Conservation (phyloP, 345 rosid genomes). For the Linum usitatissimum region DNA sequence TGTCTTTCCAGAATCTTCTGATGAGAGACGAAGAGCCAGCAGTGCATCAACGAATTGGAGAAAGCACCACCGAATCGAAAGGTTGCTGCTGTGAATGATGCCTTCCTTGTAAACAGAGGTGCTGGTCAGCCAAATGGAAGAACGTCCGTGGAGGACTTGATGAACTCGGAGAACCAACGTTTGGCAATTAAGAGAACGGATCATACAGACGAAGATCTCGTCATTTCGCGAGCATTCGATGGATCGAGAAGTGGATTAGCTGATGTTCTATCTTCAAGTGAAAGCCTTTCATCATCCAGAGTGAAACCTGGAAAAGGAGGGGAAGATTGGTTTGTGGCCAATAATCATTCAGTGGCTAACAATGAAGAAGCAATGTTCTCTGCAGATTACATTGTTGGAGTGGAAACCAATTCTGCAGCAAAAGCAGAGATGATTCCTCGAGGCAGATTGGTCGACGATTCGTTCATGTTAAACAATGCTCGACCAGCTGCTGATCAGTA, state of each 20-base stretch:
- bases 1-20: slow-evolving; percentile 55
- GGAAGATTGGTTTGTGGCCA: slow-evolving; percentile 50
- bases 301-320: slow-evolving; percentile 40
- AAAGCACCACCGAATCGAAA: slow-evolving; percentile 22
- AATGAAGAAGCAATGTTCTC: slow-evolving; percentile 29
- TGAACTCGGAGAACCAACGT: slow-evolving; percentile 30
- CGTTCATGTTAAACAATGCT: slow-evolving; percentile 57
- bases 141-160: slow-evolving; percentile 34
- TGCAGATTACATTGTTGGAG: slow-evolving; percentile 22
- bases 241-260: slow-evolving; percentile 24
- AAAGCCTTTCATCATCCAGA: slow-evolving; percentile 25
- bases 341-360: slow-evolving; percentile 15
- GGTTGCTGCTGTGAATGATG: slow-evolving; percentile 27
- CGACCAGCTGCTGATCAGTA: slow-evolving; percentile 28
- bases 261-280: slow-evolving; percentile 22
- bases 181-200: slow-evolving; percentile 42
- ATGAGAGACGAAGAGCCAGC: slow-evolving; percentile 42
- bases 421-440: slow-evolving; percentile 12
- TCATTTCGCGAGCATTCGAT: slow-evolving; percentile 34
- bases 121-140: slow-evolving; percentile 16
- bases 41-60: slow-evolving; percentile 19
- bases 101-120: slow-evolving; percentile 29
- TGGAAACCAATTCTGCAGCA: not conserved
- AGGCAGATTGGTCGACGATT: slow-evolving; percentile 47
- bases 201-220: slow-evolving; percentile 35